phyloP scores from a whole-genome alignment of 148 eudicot species.

The Persicaria maculosa region DNA sequence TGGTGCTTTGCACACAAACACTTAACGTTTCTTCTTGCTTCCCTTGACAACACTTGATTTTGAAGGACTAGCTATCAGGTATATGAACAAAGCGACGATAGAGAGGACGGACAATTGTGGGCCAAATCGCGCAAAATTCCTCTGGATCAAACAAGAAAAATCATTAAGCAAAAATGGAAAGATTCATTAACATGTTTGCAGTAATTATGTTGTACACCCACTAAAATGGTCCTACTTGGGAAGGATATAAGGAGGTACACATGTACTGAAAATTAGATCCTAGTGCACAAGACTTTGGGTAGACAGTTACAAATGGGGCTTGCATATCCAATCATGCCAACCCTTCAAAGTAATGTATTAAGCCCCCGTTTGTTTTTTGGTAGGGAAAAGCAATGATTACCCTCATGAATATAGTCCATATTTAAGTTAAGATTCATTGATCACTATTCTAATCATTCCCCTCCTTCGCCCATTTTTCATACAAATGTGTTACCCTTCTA shows the following conservation, averaged over 20 bases:
- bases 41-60: constrained; percentile 35
- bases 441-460: too few relatives aligned
- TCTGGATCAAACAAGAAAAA: constrained; percentile 25
- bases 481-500: too few relatives aligned
- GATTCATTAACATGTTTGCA: background rate
- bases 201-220: background rate
- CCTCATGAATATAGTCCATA: too few relatives aligned
- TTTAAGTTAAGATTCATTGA: too few relatives aligned
- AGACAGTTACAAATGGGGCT: background rate
- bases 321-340: background rate
- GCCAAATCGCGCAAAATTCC: constrained; percentile 30
- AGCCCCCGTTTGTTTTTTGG: too few relatives aligned
- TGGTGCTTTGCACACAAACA: background rate
- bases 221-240: background rate
- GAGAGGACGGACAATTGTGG: constrained; percentile 45
- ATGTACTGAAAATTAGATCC: background rate
- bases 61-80: constrained; percentile 32
- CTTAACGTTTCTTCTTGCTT: constrained; percentile 47
- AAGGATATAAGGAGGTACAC: background rate
- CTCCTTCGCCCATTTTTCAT: too few relatives aligned
- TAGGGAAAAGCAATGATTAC: too few relatives aligned
- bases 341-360: background rate
- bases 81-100: constrained; percentile 32
- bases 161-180: background rate
- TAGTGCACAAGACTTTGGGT: background rate